Percentiles rank a stretch among this genome's conserved stretches.
Conservation (phyloP, 1,284 basidiomycete species). For the Ustilago crameri region DNA sequence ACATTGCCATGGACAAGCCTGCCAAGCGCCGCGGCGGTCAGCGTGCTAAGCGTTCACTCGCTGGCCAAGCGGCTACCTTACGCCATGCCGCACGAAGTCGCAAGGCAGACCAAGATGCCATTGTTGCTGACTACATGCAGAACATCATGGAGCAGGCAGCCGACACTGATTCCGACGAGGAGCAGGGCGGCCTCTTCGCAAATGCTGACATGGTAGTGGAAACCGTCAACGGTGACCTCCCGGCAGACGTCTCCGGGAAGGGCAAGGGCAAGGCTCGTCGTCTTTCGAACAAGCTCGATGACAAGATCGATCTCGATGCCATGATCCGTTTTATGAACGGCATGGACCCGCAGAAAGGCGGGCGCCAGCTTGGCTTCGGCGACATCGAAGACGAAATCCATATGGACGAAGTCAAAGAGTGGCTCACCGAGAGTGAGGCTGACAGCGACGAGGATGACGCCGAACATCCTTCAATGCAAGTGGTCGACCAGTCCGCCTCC, state of each 20-base stretch:
- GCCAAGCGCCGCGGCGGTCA: constrained; percentile 35
- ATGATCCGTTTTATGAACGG: constrained; percentile 61
- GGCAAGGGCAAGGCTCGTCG: constrained; percentile 30
- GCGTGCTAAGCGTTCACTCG: constrained; percentile 35
- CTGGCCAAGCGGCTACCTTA: constrained; percentile 17
- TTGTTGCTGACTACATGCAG: constrained; percentile 64
- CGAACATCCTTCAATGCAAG: background rate
- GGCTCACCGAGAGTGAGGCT: constrained; percentile 54
- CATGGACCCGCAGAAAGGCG: constrained; percentile 59
- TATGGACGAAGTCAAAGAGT: constrained; percentile 56
- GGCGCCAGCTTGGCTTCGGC: constrained; percentile 54
- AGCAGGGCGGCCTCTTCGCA: constrained; percentile 9
- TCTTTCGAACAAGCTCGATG: constrained; percentile 35
- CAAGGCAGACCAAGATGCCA: constrained; percentile 53
- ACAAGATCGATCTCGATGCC: constrained; percentile 48
- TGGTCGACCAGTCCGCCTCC: background rate
- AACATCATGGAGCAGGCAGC: constrained; percentile 53
- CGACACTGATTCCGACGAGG: constrained; percentile 15
- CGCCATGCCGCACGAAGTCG: constrained; percentile 32
- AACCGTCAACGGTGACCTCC: constrained; percentile 20
- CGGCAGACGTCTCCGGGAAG: constrained; percentile 10
- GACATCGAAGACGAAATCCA: constrained; percentile 53
- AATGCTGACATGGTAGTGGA: constrained; percentile 26
- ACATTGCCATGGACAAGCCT: constrained; percentile 19
- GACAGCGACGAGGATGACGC: constrained; percentile 24